Base-by-base conservation (phyloP, 371 early-diverging fungal species). In the Mortierella sp. region DNA sequence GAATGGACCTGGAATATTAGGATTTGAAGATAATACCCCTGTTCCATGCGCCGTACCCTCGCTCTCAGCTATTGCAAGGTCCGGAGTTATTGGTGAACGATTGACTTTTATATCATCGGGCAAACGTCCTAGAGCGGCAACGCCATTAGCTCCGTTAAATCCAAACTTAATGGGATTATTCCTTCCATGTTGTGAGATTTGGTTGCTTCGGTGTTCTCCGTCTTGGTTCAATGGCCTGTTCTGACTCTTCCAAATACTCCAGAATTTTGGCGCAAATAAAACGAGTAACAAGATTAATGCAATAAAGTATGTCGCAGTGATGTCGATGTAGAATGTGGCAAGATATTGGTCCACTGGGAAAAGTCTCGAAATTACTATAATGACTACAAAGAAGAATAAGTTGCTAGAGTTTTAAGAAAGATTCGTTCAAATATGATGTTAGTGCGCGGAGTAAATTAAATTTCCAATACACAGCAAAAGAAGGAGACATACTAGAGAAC, bases 191-290 rank as follows among this genome's bases (percentile, higher is more conserved):
- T 39, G 39, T 10, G 39, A 39, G 39, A 39, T 39, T 10, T 39
- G 39, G 10, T 39, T 39, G 10, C 39, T 39, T 39, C 39, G 39
- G 39, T 39, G 39, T 10, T 10, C 39, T 6, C 6, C 39, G 10
- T 39, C 39, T 39, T 39, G 39, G 39, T 39, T 6, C 39, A 4
- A 39, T 39, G 39, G 39, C 39, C 39, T 39, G 10, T 39, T 39
- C 6, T 10, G 39, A 10, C 39, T 39, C 39, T 47, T 70, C 62
- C 57, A 62, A 18, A 73, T 60, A 1, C 14, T 24, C 62, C 55
- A 65, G 37, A 78, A 66, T 14, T 78, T 78, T 16, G 73, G 78
- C 1, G 40, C 18, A 47, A 78, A 78, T 3, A 78, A 66, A 20
- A 66, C 51, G 5, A 52, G 0, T 2, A 78, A 63, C 10, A 73